Evolutionary conservation across 164 flowering plant species (phyloP).

Genomic region (Paratinospora sagittata): DNA sequence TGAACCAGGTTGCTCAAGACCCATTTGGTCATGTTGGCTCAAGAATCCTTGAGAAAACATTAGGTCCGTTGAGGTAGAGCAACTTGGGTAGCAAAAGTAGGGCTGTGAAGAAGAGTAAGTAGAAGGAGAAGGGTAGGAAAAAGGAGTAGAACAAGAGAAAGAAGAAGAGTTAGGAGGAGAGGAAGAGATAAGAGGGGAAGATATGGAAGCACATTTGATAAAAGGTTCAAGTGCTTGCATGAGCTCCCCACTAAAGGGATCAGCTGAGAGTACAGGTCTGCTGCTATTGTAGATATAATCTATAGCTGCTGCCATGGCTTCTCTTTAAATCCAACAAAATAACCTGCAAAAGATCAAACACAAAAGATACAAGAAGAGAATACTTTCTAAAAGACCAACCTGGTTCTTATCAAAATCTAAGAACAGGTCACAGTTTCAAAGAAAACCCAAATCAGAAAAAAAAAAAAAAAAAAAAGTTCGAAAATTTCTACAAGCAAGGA

Average conservation of each 20-base stretch:
- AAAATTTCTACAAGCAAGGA: conserved; percentile 20
- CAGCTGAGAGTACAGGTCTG: conserved; percentile 16
- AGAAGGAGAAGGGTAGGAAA: conserved; percentile 14
- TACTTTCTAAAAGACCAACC: conserved; percentile 23
- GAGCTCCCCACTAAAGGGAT: conserved; percentile 54
- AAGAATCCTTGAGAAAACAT: conserved; percentile 28
- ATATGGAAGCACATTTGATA: conserved; percentile 62
- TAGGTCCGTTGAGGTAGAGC: conserved; percentile 23
- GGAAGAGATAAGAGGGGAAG: conserved; percentile 1
- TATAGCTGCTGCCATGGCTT: conserved; percentile 58
- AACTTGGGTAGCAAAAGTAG: conserved; percentile 8
- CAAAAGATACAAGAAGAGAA: not conserved
- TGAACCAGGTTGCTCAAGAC: conserved; percentile 27
- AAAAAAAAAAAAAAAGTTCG: conserved; percentile 3
- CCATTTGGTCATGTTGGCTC: conserved; percentile 12
- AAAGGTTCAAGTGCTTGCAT: conserved; percentile 97
- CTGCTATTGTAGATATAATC: conserved; percentile 42
- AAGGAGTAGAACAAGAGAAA: conserved; percentile 13
- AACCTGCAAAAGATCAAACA: not conserved
- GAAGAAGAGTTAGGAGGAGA: conserved; percentile 9
- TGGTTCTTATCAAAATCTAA: conserved; percentile 45
- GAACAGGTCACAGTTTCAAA: conserved; percentile 28
- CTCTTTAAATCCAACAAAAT: not conserved
- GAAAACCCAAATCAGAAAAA: conserved; percentile 12
- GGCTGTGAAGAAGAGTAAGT: conserved; percentile 22